Evolutionary conservation across 2,329 filamentous ascomycete species (phyloP), one percentile per base, ranked within the genome.

Genomic region (Colletotrichum falcatum): DNA sequence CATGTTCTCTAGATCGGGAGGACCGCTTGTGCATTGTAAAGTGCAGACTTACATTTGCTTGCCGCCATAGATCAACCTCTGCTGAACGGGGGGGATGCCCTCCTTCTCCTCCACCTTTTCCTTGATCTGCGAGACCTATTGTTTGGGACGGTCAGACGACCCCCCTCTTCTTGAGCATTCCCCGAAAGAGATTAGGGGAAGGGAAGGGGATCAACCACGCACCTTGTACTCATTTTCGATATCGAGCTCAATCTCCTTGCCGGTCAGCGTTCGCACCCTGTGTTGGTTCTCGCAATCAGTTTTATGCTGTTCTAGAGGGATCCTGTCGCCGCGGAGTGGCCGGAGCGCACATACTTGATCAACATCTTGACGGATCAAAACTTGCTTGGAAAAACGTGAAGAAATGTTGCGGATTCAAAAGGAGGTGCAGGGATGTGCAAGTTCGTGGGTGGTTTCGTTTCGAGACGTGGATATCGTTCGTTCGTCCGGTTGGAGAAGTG

Each of bases 21-120:
- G 54, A 9, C 11, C 33, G 35, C 54, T 26, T 12, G 7, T 55
- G 53, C 18, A 39, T 39, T 11, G 33, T 7, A 12, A n/a, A 23
- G 26, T 60, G 14, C 4, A 33, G 16, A 49, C 54, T 44, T 84
- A 98, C 96, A 99, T 98, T 82, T 99, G 96, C 86, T 99, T 99
- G 78, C 96, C 96, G 64, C 95, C 94, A 79, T 92, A 98, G 78
- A 99, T 99, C 74, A 99, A 86, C 70, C 96, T 91, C 83, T 99
- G 96, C 84, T 99, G 96, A 23, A 96, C 94, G 1, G 96, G 96
- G 53, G 96, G 95, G 77, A 99, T 99, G 67, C 96, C 96, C 81
- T 98, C 96, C 84, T 98, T 98, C 86, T 99, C 96, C 83, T 99
- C 96, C 66, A 99, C 96, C 78, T 95, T 95, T 84, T 98, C 96